Evolutionary conservation across 2,329 filamentous ascomycete species (phyloP), one percentile per base, ranked within the genome.

Genomic region (Penicillium sp.): DNA sequence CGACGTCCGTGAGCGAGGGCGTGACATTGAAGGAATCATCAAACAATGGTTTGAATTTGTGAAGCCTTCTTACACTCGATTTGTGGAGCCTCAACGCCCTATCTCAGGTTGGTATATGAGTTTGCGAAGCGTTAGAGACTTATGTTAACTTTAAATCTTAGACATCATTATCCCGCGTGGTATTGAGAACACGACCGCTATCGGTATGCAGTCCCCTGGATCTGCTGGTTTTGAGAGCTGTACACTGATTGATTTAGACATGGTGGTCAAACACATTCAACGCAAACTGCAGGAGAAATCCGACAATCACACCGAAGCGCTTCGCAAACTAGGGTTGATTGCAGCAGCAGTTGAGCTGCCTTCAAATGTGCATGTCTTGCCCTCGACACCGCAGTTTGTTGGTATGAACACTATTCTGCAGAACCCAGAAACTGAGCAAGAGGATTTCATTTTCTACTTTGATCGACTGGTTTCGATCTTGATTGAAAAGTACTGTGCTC

Each of bases 41-140:
- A 97, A 97, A 75, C 94, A 99, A 74, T 99, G 94, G 94, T 97
- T 97, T 72, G 80, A 79, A 11, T 99, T 90, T 71, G 94, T 99
- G 43, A 99, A 99, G 76, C 94, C 94, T 3, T 97, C 97, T 70
- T 97, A 95, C 68, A 89, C 93, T 73, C 91, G 89, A 81, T 97
- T 85, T 70, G 94, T 99, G 55, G 89, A 96, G 61, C 94, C 94
- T 34, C 94, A 99, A 73, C 84, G 92, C 54, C 89, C 92, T 65
- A 87, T 93, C 47, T 92, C 92, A 66, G 87, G 87, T 89, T 19
- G 29, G 36, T 38, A 7, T n/a, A 33, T 45, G n/a, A 25, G 8
- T 31, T 11, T 40, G 21, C 23, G 9, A 29, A 19, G 3, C 2
- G 11, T 29, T 19, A 7, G 4, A 25, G 9, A 31, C 16, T 27